Evolutionary conservation across 495 filamentous ascomycete genomes (phyloP).

Genomic region (Trichoderma reesei): DNA sequence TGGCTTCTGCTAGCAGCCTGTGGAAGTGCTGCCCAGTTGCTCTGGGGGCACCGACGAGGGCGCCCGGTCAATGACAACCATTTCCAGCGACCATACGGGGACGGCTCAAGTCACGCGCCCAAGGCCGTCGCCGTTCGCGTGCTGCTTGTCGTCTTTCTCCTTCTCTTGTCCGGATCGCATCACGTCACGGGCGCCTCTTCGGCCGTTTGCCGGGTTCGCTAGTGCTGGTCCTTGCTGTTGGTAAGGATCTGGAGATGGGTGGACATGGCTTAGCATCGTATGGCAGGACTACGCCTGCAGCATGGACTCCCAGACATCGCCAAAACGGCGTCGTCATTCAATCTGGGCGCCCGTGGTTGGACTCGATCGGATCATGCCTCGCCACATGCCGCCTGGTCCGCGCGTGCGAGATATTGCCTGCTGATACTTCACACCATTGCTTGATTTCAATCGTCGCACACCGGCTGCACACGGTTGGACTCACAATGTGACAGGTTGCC

Average conservation of each 20-base stretch:
- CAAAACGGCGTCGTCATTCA: not conserved
- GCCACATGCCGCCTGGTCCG: too few relatives aligned
- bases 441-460: not conserved
- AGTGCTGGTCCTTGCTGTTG: not conserved
- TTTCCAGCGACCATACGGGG: not conserved
- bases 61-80: too few relatives aligned
- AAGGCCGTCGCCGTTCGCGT: not conserved
- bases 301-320: too few relatives aligned
- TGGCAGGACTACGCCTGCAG: too few relatives aligned
- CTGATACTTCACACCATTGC: not conserved
- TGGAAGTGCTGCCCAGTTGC: too few relatives aligned
- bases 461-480: not conserved
- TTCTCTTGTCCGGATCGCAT: not conserved
- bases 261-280: too few relatives aligned
- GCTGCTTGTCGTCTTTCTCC: not conserved
- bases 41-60: too few relatives aligned
- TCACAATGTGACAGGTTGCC: not conserved
- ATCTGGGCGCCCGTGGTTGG: too few relatives aligned
- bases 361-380: conserved; percentile 7
- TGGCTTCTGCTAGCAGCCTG: not conserved
- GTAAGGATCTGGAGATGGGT: too few relatives aligned
- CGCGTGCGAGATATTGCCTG: too few relatives aligned
- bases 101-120: not conserved
- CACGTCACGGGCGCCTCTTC: conserved; percentile 1
- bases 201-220: not conserved